Conservation (phyloP, 2,329 filamentous ascomycete species). For the Fusarium hainanense region DNA sequence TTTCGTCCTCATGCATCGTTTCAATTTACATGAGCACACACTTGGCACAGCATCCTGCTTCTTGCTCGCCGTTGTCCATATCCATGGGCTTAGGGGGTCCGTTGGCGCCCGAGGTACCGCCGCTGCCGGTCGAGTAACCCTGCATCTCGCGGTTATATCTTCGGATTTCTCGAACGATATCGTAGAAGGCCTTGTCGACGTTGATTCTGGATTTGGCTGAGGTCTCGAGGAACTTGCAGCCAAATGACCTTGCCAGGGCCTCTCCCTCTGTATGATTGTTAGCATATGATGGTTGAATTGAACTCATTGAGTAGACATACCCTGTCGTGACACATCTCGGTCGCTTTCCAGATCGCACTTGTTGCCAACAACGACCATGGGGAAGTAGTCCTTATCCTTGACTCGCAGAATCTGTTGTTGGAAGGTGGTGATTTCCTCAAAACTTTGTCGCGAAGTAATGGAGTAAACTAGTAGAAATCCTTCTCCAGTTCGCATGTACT, state of each 20-base stretch:
- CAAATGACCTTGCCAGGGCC: constrained; percentile 84
- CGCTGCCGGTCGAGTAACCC: constrained; percentile 79
- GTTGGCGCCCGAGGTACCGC: constrained; percentile 69
- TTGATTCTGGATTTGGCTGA: constrained; percentile 98
- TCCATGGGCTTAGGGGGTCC: constrained; percentile 80
- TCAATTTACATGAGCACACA: constrained; percentile 84
- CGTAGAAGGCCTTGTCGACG: constrained; percentile 98
- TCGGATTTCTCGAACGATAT: constrained; percentile 96
- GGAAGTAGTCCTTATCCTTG: constrained; percentile 99
- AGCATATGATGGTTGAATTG: constrained; percentile 12
- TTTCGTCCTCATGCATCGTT: constrained; percentile 20
- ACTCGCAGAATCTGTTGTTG: constrained; percentile 98
- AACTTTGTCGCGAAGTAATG: constrained; percentile 96
- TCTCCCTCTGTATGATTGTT: constrained; percentile 78
- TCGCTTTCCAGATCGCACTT: constrained; percentile 98
- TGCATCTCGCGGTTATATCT: constrained; percentile 99
- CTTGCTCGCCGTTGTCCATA: constrained; percentile 74
- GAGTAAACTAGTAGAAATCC: constrained; percentile 98
- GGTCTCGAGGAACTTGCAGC: constrained; percentile 99
- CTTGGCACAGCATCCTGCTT: constrained; percentile 84
- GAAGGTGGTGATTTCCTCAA: constrained; percentile 98
- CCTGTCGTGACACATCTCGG: constrained; percentile 90
- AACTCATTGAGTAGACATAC: constrained; percentile 62
- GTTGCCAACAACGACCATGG: constrained; percentile 98
- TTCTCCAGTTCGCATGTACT: constrained; percentile 99